phyloP scores from a whole-genome alignment of 169 alveolate species.

The Neospora caninum region DNA sequence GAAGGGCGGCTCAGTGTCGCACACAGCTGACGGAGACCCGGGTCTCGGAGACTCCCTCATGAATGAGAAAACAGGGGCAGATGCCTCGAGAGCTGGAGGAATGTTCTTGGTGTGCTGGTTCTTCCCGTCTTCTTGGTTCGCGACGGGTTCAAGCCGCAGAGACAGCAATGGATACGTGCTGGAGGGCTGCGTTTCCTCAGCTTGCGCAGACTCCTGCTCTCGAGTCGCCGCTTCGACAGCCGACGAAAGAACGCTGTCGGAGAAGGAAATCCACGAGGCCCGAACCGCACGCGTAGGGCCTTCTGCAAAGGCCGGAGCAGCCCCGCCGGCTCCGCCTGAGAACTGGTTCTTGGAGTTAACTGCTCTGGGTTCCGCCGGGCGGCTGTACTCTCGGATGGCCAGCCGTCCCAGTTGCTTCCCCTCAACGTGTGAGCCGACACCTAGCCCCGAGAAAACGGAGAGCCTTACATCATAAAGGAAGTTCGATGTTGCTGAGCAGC shows the following conservation, averaged over 20 bases:
- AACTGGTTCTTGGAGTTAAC: background rate
- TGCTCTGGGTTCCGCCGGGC: background rate
- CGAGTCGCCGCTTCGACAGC: background rate
- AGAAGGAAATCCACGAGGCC: background rate
- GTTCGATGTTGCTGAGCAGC: background rate
- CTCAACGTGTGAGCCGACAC: background rate
- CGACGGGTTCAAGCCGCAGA: background rate
- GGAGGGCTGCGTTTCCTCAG: background rate
- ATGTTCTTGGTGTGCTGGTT: background rate
- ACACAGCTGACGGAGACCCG: background rate
- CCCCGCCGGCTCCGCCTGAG: background rate
- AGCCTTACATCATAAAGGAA: background rate
- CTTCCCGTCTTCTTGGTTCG: background rate
- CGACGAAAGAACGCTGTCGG: background rate
- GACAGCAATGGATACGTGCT: background rate
- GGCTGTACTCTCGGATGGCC: background rate
- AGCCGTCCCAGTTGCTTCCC: background rate
- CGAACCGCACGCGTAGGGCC: background rate
- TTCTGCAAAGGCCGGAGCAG: background rate
- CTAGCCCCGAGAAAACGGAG: background rate
- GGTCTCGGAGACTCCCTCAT: background rate
- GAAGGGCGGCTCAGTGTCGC: background rate
- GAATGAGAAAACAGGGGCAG: background rate
- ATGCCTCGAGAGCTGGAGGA: slow-evolving; percentile 11
- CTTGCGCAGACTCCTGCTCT: background rate